Evolutionary conservation across 2,329 filamentous ascomycete species (phyloP).

Genomic region (Penicillium sp.): DNA sequence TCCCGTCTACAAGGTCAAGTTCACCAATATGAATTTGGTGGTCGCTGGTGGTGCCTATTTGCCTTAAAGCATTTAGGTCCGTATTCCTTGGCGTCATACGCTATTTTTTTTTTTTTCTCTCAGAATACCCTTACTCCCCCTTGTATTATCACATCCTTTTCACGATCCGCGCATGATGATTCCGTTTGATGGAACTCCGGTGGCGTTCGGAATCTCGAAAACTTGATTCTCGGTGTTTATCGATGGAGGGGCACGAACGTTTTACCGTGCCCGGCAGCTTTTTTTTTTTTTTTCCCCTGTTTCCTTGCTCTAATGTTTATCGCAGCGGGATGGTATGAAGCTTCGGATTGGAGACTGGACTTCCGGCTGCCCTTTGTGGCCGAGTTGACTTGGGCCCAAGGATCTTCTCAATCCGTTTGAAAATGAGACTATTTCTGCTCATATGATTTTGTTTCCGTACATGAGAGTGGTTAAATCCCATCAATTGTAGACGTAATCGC

Average conservation of each 20-base stretch:
- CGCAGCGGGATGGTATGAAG: neutral
- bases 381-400: neutral
- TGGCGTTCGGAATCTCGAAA: constrained; percentile 15
- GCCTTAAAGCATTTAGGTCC: constrained; percentile 36
- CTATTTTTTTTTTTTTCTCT: neutral
- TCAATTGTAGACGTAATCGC: neutral
- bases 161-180: neutral
- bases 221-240: constrained; percentile 12
- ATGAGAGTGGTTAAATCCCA: neutral
- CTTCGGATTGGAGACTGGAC: neutral
- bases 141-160: constrained; percentile 5
- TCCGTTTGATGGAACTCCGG: constrained; percentile 2
- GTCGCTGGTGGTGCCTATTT: constrained; percentile 75
- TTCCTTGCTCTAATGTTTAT: neutral
- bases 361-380: neutral
- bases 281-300: neutral
- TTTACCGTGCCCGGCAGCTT: neutral
- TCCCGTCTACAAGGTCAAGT: constrained; percentile 87
- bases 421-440: neutral
- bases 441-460: neutral
- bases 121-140: constrained; percentile 21
- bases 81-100: neutral
- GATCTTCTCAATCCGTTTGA: neutral
- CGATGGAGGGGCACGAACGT: constrained; percentile 7
- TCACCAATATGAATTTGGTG: constrained; percentile 93